Evolutionary conservation across 179 eudicot species (phyloP).

Genomic region (Silene coronaria): DNA sequence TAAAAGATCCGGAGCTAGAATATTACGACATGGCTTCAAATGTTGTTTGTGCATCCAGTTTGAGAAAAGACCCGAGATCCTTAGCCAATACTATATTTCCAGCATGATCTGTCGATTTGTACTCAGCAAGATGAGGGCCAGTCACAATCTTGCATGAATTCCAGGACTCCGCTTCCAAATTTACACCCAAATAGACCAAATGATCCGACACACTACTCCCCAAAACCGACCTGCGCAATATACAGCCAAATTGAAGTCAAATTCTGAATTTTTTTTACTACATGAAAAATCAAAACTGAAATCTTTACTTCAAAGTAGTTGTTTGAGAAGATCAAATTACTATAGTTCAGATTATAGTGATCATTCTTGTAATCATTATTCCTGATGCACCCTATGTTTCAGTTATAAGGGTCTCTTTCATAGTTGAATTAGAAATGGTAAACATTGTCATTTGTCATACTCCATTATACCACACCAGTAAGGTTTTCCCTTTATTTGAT

Average conservation of each 20-base stretch:
- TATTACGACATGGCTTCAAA: not conserved
- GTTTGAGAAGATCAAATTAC: not conserved
- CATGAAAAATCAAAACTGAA: no score
- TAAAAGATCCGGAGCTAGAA: not conserved
- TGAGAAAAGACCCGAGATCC: slow-evolving; percentile 26
- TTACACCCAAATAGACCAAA: slow-evolving; percentile 58
- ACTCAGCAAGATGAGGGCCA: slow-evolving; percentile 37
- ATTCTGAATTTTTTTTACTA: not conserved
- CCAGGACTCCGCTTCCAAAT: slow-evolving; percentile 53
- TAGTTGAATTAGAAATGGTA: no score
- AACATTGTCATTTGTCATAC: no score
- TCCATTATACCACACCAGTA: no score
- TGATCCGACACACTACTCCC: slow-evolving; percentile 86
- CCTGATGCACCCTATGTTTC: no score
- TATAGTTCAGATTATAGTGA: no score
- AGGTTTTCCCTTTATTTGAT: no score
- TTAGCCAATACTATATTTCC: slow-evolving; percentile 55
- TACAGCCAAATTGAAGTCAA: slow-evolving; percentile 11
- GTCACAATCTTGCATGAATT: slow-evolving; percentile 54
- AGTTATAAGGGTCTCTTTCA: no score
- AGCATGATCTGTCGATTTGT: slow-evolving; percentile 35
- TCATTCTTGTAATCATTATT: no score
- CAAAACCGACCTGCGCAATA: slow-evolving; percentile 59
- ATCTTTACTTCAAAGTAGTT: not conserved
- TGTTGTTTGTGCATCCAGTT: slow-evolving; percentile 19